Base-by-base conservation (phyloP, 116 monocot genomes). In the Cymodocea nodosa region DNA sequence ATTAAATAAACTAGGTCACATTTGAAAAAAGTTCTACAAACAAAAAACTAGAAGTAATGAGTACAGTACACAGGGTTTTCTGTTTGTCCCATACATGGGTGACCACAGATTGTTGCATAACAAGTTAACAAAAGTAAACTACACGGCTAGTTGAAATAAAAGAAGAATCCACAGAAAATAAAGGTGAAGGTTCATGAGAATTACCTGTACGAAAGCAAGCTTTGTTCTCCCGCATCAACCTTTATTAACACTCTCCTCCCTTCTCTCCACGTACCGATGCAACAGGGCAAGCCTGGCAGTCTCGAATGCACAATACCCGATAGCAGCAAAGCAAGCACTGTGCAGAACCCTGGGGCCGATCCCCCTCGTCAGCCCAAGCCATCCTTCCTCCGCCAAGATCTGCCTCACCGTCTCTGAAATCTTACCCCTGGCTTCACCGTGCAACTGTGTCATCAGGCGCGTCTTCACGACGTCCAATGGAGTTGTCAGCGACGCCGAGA, bases 391-490 rank as follows among this genome's bases (percentile, higher is more conserved):
- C 30, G 20, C 51, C 70, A 90, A 69, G 20, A 95, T 90, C 66
- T 76, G 77, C 66, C 71, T 70, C 79, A 85, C 68, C 0, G 76
- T 81, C 37, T 81, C 85, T 4, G 74, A 70, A 23, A 94, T 83
- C 76, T 74, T 89, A 34, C 50, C 75, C n/a, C 66, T 69, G 15
- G 56, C 76, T 64, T 83, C 78, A 2, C 79, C 79, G 13, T 63
- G 64, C 2, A 69, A 60, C 70, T 83, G 84, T 0, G 95, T 95
- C 95, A 95, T 95, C 59, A 95, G 50, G 55, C 95, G 69, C 0
- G 95, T 95, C 77, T 95, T 95, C 67, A 95, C 87, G 37, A 95
- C 95, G 37, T 95, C 95, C n/a, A 95, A 74, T 9, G 90, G 95
- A 10, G 95, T 95, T 7, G 95, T 95, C 34, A 95, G 35, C 2